Evolutionary conservation across 1,284 basidiomycete genomes (phyloP).

Genomic region (Cutaneotrichosporon curvatum): DNA sequence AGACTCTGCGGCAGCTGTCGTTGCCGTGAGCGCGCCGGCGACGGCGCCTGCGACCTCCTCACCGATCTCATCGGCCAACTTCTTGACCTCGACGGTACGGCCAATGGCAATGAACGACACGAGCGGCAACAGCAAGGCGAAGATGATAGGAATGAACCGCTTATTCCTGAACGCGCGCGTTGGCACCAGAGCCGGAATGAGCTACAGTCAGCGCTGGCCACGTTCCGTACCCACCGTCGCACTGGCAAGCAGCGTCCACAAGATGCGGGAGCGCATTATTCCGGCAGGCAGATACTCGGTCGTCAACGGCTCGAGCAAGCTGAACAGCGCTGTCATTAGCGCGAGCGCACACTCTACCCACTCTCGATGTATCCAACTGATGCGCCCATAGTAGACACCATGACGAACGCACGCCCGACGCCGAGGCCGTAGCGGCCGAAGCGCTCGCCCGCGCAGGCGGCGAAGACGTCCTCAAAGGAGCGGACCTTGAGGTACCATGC

Average conservation of each 20-base stretch:
- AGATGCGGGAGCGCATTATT: slow-evolving; percentile 26
- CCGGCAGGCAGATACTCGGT: slow-evolving; percentile 25
- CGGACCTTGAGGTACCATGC: slow-evolving; percentile 46
- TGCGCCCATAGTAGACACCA: slow-evolving; percentile 31
- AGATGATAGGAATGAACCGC: slow-evolving; percentile 22
- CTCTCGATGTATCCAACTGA: slow-evolving; percentile 39
- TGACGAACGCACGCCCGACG: slow-evolving; percentile 33
- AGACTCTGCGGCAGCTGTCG: not conserved
- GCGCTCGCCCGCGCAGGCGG: slow-evolving; percentile 27
- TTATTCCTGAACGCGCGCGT: slow-evolving; percentile 28
- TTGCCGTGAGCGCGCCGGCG: not conserved
- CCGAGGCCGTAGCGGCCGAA: slow-evolving; percentile 35
- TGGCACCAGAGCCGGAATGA: slow-evolving; percentile 38
- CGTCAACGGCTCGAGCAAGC: slow-evolving; percentile 33
- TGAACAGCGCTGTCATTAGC: slow-evolving; percentile 28
- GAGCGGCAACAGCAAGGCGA: slow-evolving; percentile 38
- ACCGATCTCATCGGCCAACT: slow-evolving; percentile 22
- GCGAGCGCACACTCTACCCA: slow-evolving; percentile 16
- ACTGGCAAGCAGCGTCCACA: slow-evolving; percentile 38
- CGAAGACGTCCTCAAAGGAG: slow-evolving; percentile 45
- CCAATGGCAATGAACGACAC: slow-evolving; percentile 44
- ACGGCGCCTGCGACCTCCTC: slow-evolving; percentile 18
- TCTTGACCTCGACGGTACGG: slow-evolving; percentile 41
- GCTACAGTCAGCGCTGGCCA: slow-evolving; percentile 15
- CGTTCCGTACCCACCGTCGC: slow-evolving; percentile 19